A percentile compares a stretch with the other conserved stretches of the same genome.
Conservation (phyloP, 495 filamentous ascomycete species). For the Penicillium subrubescens region DNA sequence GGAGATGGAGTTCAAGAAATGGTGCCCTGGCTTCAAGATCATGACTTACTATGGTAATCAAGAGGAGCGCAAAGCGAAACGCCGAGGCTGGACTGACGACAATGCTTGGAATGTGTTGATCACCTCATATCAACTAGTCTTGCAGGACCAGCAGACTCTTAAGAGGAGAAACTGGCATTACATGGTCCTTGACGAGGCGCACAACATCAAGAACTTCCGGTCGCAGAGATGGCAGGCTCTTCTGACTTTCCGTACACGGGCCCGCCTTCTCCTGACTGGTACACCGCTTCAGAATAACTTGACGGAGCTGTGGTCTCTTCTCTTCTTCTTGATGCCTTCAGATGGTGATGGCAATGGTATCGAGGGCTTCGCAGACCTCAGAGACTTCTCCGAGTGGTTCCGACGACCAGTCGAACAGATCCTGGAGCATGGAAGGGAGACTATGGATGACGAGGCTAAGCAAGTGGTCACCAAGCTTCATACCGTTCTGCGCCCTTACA, state of each 20-base stretch:
- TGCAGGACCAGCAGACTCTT: slow-evolving; percentile 91
- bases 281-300: slow-evolving; percentile 97
- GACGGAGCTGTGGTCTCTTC: slow-evolving; percentile 92
- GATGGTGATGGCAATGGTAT: slow-evolving; percentile 71
- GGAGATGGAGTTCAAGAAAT: slow-evolving; percentile 99
- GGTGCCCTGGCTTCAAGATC: slow-evolving; percentile 97
- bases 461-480: slow-evolving; percentile 89
- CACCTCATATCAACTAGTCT: slow-evolving; percentile 94
- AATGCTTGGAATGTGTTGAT: slow-evolving; percentile 96
- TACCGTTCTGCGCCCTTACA: slow-evolving; percentile 87
- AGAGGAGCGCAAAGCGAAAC: slow-evolving; percentile 88
- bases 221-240: slow-evolving; percentile 95
- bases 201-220: slow-evolving; percentile 99
- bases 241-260: slow-evolving; percentile 84
- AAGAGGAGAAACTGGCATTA: slow-evolving; percentile 95
- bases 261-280: slow-evolving; percentile 87
- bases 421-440: slow-evolving; percentile 87
- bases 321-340: slow-evolving; percentile 94
- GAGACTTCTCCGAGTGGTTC: slow-evolving; percentile 93
- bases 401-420: slow-evolving; percentile 92
- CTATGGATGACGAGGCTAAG: slow-evolving; percentile 90
- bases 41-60: slow-evolving; percentile 93
- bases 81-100: slow-evolving; percentile 86
- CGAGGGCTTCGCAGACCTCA: slow-evolving; percentile 84
- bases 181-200: slow-evolving; percentile 97